phyloP scores from a whole-genome alignment of 331 rosid genomes.

The Acacia pycnantha region DNA sequence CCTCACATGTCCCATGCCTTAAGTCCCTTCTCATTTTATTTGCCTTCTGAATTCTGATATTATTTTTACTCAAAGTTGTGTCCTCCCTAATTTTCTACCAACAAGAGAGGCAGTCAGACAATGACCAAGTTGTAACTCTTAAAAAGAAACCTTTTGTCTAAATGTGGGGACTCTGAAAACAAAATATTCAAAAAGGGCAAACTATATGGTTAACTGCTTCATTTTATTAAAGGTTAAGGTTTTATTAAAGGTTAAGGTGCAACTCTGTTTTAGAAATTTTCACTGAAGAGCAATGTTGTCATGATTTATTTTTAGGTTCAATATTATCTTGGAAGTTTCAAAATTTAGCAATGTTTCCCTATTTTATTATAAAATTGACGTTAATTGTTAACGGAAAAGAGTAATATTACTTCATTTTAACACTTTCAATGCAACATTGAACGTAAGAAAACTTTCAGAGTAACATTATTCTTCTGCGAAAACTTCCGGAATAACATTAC shows the following conservation, averaged over 20 bases:
- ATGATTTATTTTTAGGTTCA: no score
- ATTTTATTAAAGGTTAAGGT: neutral
- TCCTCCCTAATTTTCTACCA: neutral
- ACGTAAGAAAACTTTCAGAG: no score
- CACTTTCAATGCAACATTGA: no score
- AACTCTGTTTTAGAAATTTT: no score
- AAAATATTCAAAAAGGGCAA: neutral
- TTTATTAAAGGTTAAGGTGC: neutral
- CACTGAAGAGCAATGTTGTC: accelerated
- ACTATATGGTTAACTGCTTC: neutral
- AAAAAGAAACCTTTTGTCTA: neutral
- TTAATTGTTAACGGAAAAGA: no score
- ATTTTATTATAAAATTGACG: no score
- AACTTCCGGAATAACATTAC: no score
- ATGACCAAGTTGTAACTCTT: neutral
- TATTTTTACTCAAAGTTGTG: neutral
- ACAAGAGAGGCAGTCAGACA: neutral
- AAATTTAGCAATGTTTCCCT: no score
- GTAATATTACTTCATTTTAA: no score
- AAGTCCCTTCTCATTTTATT: neutral
- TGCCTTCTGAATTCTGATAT: neutral
- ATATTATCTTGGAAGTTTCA: no score
- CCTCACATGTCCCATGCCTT: neutral
- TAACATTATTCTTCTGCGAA: no score
- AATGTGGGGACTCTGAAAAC: neutral